Evolutionary conservation across 257 asterid genomes (phyloP), one percentile per base, ranked within the genome.

Genomic region (Cynanchum wilfordii): DNA sequence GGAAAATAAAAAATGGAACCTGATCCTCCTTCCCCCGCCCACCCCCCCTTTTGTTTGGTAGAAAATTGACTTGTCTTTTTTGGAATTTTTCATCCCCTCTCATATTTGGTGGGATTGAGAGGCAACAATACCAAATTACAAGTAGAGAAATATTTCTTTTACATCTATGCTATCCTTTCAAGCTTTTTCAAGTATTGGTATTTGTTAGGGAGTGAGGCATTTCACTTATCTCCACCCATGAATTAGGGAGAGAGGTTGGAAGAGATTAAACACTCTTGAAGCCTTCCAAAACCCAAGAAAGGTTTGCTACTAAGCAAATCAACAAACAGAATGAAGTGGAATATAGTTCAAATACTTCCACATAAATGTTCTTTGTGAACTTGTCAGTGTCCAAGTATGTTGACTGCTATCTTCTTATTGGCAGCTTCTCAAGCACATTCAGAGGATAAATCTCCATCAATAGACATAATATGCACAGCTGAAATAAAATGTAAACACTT

Each of bases 171-270:
- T 59, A 59, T 27, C 29, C 40, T 27, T 59, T 29, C 66, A 13
- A 9, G n/a, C 6, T 15, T 15, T 30, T 15, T 30, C 42, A 60
- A 12, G 66, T 27, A 29, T 36, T 12, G 44, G 13, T 6, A 62
- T 62, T 22, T 4, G 33, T 62, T 16, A 62, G 13, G 11, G 45
- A 62, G n/a, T 4, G 5, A 5, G 44, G n/a, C 45, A 62, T 30
- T 62, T 62, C 67, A 62, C 16, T 30, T 15, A 38, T 62, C 67
- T 62, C 67, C 67, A 62, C 30, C n/a, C 29, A n/a, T 27, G n/a
- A 29, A 27, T 59, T 15, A 12, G 36, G 19, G 66, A 25, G 42
- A 20, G 66, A 33, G 45, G 13, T 13, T n/a, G 12, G 47, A 16
- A 16, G 45, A 30, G 38, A 62, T 16, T 62, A 62, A 17, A 24